Evolutionary conservation across 352 stramenopile species (phyloP).

Genomic region (Globisporangium nunn): DNA sequence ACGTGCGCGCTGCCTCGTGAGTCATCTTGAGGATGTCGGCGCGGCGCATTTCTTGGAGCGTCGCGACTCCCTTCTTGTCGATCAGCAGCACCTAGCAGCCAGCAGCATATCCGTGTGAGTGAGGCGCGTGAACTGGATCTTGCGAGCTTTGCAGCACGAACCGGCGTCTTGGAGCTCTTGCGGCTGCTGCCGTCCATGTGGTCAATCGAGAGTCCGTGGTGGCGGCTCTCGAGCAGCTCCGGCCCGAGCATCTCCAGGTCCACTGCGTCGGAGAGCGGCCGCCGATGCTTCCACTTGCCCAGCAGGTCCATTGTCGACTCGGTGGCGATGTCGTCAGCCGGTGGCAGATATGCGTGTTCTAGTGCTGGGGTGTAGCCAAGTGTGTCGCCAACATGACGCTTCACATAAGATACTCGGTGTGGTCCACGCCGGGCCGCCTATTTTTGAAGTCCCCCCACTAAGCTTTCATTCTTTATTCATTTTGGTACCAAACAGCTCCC

Average conservation of each 20-base stretch:
- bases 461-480: too few species aligned
- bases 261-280: slow-evolving; percentile 5
- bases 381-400: too few species aligned
- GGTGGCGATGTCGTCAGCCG: neutral
- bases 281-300: slow-evolving; percentile 9
- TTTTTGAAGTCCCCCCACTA: too few species aligned
- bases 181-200: slow-evolving; percentile 1
- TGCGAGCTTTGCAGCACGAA: neutral
- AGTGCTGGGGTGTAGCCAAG: too few species aligned
- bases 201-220: slow-evolving; percentile 6
- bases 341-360: too few species aligned
- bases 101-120: neutral
- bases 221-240: slow-evolving; percentile 12
- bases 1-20: slow-evolving; percentile 7
- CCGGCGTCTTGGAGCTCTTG: slow-evolving; percentile 12
- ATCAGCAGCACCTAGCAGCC: slow-evolving; percentile 14
- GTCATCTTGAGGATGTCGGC: slow-evolving; percentile 18
- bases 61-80: slow-evolving; percentile 6
- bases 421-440: too few species aligned
- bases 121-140: too few species aligned
- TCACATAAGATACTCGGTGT: too few species aligned
- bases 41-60: slow-evolving; percentile 11
- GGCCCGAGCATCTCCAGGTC: slow-evolving; percentile 15
- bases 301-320: slow-evolving; percentile 3
- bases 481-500: too few species aligned